Evolutionary conservation across 2,329 filamentous ascomycete genomes (phyloP), one percentile per base, ranked within the genome.

Genomic region (Cytospora mali): DNA sequence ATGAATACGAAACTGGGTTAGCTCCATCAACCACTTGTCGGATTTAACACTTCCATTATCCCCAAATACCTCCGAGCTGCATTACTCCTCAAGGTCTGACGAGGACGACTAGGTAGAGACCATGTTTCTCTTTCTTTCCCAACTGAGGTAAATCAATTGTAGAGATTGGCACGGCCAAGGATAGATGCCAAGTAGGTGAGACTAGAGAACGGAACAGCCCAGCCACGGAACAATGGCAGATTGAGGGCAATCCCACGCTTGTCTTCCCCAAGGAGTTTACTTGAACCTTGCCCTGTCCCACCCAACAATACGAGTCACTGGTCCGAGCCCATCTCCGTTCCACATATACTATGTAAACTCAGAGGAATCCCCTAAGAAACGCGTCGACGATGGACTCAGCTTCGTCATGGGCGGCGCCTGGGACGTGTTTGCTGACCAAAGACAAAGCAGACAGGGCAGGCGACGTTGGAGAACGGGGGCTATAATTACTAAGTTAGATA

Each of bases 1-100:
- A 52, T 28, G 23, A 58, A 58, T 52, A 52, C 48, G 48, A 58
- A 58, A 29, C 31, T 7, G 16, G 56, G 56, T 58, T 58, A 58
- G 56, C 50, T 21, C 29, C 48, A 51, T 51, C 31, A 11, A 5
- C 13, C 7, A 51, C 27, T 16, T 31, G 16, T 18, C 49, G 57
- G 49, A 59, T 11, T 53, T 59, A 46, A 58, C 25, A 14, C 7
- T 10, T 21, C 18, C 7, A 6, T 16, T 39, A 28, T 35, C 25
- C 33, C 51, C n/a, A n/a, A n/a, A 13, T 46, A 59, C 42, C 6
- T 39, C 49, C 49, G 57, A 13, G 31, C 25, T 31, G 18, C 23
- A 21, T 21, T 21, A 2, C 42, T 31, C 16, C 23, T 21, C 16
- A 39, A 39, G 35, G 16, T 1, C n/a, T 1, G 14, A 35, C 16